Evolutionary conservation across 352 stramenopile genomes (phyloP).

Genomic region (Phytophthora cactorum): DNA sequence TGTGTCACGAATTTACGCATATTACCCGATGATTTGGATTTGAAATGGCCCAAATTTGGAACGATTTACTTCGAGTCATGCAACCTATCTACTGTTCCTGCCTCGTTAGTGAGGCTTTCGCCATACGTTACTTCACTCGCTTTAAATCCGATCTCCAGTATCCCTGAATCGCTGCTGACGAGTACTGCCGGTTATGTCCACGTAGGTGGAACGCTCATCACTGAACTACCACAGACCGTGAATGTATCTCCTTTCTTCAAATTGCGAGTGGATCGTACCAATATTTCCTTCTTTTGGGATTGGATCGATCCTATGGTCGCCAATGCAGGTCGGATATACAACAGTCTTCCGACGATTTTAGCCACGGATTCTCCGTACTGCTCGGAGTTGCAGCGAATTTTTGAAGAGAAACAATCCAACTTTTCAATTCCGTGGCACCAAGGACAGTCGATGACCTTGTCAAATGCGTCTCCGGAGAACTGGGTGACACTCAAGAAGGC

Average conservation of each 20-base stretch:
- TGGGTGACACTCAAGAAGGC: neutral
- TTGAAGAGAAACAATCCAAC: neutral
- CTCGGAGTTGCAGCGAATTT: neutral
- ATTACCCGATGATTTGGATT: slow-evolving; percentile 41
- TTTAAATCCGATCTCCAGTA: slow-evolving; percentile 20
- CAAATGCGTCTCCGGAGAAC: neutral
- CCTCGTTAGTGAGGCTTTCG: slow-evolving; percentile 9
- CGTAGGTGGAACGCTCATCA: slow-evolving; percentile 21
- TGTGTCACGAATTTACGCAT: slow-evolving; percentile 35
- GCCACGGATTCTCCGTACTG: neutral
- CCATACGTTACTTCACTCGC: slow-evolving; percentile 18
- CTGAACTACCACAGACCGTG: slow-evolving; percentile 11
- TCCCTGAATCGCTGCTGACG: slow-evolving; percentile 5
- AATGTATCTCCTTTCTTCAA: slow-evolving; percentile 5
- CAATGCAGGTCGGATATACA: neutral
- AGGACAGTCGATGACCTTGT: neutral
- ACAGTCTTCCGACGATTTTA: neutral
- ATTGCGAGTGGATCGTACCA: slow-evolving; percentile 20
- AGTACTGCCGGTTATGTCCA: slow-evolving; percentile 10
- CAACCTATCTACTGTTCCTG: slow-evolving; percentile 11
- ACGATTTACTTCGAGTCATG: slow-evolving; percentile 8
- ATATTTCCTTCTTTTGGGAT: slow-evolving; percentile 26
- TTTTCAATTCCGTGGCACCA: neutral
- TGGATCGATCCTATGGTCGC: slow-evolving; percentile 18
- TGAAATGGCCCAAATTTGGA: slow-evolving; percentile 32